These are phyloP conservation scores for Ambrosia trifida DNA, from an alignment of 129 eudicot species.

Conservation along the genomic window DNA sequence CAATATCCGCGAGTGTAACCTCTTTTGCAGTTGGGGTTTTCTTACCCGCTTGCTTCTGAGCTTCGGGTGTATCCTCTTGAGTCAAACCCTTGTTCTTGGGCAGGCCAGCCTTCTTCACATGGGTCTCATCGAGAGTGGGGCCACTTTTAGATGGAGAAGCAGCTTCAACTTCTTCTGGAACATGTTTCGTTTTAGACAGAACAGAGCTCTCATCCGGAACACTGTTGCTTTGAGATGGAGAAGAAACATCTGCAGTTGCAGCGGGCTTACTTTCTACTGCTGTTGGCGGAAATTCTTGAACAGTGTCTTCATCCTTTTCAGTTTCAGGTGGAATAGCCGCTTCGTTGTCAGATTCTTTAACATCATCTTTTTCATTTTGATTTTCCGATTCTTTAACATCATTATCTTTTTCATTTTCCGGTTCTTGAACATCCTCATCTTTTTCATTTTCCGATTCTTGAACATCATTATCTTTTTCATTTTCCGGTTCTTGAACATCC, in stretches of 20 bases:
- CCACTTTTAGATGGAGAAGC: constrained; percentile 57
- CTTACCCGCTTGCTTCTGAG: constrained; percentile 39
- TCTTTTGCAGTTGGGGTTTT: constrained; percentile 36
- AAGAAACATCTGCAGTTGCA: constrained; percentile 31
- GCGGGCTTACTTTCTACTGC: constrained; percentile 35
- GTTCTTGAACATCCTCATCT: neutral
- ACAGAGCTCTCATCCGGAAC: constrained; percentile 48
- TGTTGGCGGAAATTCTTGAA: constrained; percentile 44
- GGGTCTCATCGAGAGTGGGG: constrained; percentile 44
- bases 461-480: constrained; percentile 2
- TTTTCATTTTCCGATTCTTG: constrained; percentile 15
- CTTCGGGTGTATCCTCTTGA: constrained; percentile 46
- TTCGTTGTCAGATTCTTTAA: constrained; percentile 24
- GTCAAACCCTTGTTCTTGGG: constrained; percentile 34
- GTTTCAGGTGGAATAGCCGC: constrained; percentile 35
- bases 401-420: neutral
- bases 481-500: neutral
- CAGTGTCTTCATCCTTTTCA: constrained; percentile 31
- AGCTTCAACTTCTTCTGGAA: constrained; percentile 33
- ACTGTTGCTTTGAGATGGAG: constrained; percentile 36
- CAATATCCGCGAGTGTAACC: constrained; percentile 27
- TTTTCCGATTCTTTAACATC: constrained; percentile 22
- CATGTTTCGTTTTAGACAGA: constrained; percentile 34
- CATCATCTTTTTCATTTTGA: neutral
- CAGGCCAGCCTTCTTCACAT: constrained; percentile 26